Evolutionary conservation across 2,329 filamentous ascomycete species (phyloP), one percentile per base, ranked within the genome.

Genomic region (Talaromyces sp.): DNA sequence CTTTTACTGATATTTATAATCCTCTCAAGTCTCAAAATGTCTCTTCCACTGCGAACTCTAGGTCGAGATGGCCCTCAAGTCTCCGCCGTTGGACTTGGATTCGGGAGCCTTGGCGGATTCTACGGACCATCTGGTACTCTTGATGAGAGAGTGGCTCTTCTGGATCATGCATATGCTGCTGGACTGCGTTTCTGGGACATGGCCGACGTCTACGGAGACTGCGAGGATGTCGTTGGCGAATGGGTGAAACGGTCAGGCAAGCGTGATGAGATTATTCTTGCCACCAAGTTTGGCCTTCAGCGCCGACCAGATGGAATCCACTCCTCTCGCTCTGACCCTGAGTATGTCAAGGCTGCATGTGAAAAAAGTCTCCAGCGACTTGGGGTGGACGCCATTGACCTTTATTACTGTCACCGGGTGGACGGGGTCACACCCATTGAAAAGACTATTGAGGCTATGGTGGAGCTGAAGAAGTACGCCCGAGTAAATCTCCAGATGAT

Each of bases 81-180:
- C 46, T 64, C 68, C 1, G 67, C 64, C 13, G 59, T 72, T 5
- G 71, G 68, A 51, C 68, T 62, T 46, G 68, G 68, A 27, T 41
- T 55, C 11, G 67, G 69, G 66, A 67, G 68, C 17, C 64, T 74
- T 13, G 66, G 64, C 19, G 67, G 71, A 52, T 80, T 78, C 68
- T 83, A 84, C 63, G 80, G 81, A 55, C 63, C 66, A 7, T 67
- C 73, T 5, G 78, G 78, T 66, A 74, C 79, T 1, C 80, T 83
- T 61, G 69, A 74, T 27, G 80, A 82, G 64, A 78, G 81, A 24
- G 75, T 82, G 58, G 74, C 75, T 9, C 58, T 84, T 6, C 62
- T 70, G 38, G 68, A 70, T 55, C 63, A 69, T 53, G 56, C 65
- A 26, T 66, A 69, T 60, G 49, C 64, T 4, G 60, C 64, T n/a